Conservation (phyloP, 192 early-diverging fungal species). For the Backusella circina region DNA sequence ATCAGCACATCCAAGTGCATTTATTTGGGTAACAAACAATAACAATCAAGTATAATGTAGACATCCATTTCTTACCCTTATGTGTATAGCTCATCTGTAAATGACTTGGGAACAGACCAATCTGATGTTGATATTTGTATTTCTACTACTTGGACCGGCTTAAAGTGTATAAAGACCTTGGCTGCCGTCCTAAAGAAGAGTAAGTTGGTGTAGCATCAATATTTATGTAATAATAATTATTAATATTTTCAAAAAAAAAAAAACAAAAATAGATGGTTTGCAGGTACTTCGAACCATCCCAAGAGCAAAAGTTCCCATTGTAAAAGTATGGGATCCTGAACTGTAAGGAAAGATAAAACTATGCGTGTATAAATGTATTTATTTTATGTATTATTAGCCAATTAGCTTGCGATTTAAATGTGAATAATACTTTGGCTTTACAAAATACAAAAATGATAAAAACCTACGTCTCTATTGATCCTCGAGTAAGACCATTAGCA, state of each 20-base stretch:
- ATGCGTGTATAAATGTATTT: neutral
- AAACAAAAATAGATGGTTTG: slow-evolving; percentile 64
- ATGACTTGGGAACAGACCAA: slow-evolving; percentile 76
- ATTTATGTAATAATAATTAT: neutral
- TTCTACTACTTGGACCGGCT: slow-evolving; percentile 75
- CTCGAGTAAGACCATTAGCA: slow-evolving; percentile 80
- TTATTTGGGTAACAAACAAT: slow-evolving; percentile 75
- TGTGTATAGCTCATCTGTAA: slow-evolving; percentile 70
- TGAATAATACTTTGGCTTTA: slow-evolving; percentile 89
- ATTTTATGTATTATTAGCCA: slow-evolving; percentile 35
- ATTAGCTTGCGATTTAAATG: slow-evolving; percentile 87
- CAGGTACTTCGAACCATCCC: slow-evolving; percentile 71
- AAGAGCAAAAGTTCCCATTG: slow-evolving; percentile 89
- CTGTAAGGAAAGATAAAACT: slow-evolving; percentile 44
- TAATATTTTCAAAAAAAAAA: neutral
- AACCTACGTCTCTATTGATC: slow-evolving; percentile 84
- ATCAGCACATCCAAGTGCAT: slow-evolving; percentile 69
- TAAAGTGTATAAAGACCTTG: slow-evolving; percentile 70
- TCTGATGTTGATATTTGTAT: slow-evolving; percentile 94
- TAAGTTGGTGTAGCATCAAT: slow-evolving; percentile 22
- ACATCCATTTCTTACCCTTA: neutral
- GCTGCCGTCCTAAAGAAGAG: slow-evolving; percentile 70
- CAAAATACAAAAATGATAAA: slow-evolving; percentile 90
- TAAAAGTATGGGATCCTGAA: slow-evolving; percentile 90
- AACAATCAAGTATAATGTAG: neutral